Conservation (phyloP, 495 filamentous ascomycete genomes). For the Aspergillus conjunctus region DNA sequence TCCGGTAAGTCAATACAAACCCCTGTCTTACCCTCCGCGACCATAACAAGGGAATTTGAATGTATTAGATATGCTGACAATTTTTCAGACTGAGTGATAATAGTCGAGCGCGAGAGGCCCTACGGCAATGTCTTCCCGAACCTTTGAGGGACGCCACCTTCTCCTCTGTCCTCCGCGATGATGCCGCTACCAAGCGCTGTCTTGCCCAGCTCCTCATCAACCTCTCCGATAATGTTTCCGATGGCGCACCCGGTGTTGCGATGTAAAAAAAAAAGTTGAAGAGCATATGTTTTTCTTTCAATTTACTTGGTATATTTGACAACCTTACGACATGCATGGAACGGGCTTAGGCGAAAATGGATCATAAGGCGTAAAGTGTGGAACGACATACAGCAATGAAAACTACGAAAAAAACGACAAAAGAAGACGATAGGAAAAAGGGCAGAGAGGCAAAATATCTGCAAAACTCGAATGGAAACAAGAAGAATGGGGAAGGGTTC, state of each 20-base stretch:
- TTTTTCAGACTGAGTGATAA: slow-evolving; percentile 83
- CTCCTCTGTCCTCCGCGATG: slow-evolving; percentile 91
- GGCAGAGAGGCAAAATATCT: background rate
- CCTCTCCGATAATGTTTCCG: slow-evolving; percentile 88
- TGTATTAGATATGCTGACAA: slow-evolving; percentile 20
- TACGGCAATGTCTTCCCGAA: slow-evolving; percentile 95
- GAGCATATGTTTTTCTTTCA: slow-evolving; percentile 41
- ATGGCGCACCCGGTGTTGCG: slow-evolving; percentile 51
- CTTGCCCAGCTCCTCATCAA: slow-evolving; percentile 96
- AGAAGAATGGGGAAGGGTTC: slow-evolving; percentile 14
- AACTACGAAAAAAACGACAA: slow-evolving; percentile 9
- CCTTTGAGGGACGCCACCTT: slow-evolving; percentile 97
- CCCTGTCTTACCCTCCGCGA: background rate
- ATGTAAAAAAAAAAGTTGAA: slow-evolving; percentile 46
- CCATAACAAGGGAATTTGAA: background rate
- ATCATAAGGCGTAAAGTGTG: slow-evolving; percentile 49
- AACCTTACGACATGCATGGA: slow-evolving; percentile 54
- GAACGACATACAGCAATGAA: slow-evolving; percentile 25
- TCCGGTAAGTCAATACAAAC: slow-evolving; percentile 62
- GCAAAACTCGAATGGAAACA: slow-evolving; percentile 2
- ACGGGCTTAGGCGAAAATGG: slow-evolving; percentile 52
- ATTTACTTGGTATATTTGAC: slow-evolving; percentile 42
- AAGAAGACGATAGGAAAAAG: slow-evolving; percentile 12
- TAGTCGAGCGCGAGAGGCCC: slow-evolving; percentile 89
- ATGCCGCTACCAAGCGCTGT: slow-evolving; percentile 97